Percentiles rank a stretch among this genome's conserved stretches.
Conservation (phyloP, 2,329 filamentous ascomycete genomes). For the Aureobasidium melanogenum region DNA sequence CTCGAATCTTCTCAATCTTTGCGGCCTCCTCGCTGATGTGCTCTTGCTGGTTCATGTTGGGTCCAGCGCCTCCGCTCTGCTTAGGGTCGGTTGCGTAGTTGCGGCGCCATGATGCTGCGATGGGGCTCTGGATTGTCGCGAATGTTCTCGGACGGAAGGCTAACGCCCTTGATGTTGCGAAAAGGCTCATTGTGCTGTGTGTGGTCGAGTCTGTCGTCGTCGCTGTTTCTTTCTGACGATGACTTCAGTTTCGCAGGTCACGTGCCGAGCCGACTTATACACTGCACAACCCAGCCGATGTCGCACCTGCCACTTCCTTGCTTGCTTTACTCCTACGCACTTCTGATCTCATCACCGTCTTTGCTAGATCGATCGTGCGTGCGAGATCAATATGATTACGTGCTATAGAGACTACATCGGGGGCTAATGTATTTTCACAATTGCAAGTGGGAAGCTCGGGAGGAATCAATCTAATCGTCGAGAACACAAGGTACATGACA, state of each 20-base stretch:
- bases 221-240: neutral
- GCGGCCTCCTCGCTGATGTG: conserved; percentile 59
- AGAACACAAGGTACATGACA: neutral
- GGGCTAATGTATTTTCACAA: neutral
- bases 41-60: conserved; percentile 46
- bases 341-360: neutral
- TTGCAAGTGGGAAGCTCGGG: neutral
- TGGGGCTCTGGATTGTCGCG: neutral
- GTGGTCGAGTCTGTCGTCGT: neutral
- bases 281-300: neutral
- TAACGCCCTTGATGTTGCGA: conserved; percentile 7
- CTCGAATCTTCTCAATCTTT: conserved; percentile 49
- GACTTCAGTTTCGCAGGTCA: conserved; percentile 5
- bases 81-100: conserved; percentile 6
- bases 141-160: conserved; percentile 8
- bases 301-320: neutral
- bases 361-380: neutral
- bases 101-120: conserved; percentile 10
- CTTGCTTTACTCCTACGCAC: neutral
- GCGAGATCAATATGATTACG: neutral
- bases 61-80: conserved; percentile 25
- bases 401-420: neutral
- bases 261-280: neutral
- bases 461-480: neutral
- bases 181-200: conserved; percentile 11